Conservation (phyloP, 179 eudicot genomes). For the Camellia oleifera region DNA sequence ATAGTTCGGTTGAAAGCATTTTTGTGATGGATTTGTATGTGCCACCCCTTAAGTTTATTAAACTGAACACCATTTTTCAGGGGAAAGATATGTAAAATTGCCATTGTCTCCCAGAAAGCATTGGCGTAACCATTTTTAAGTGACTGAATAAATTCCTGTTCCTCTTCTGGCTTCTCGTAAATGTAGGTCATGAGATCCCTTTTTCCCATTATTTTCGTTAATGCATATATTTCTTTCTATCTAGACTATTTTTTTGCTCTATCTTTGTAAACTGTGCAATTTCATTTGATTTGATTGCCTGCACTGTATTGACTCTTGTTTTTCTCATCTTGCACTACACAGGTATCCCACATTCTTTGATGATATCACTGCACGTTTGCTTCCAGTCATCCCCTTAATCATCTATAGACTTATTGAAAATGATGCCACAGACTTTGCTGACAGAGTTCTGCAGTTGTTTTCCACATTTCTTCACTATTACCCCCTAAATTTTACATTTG, state of each 20-base stretch:
- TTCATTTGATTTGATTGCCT: background rate
- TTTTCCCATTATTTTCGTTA: background rate
- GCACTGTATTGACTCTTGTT: background rate
- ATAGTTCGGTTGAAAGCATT: background rate
- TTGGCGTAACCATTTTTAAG: background rate
- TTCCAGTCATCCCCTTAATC: constrained; percentile 92
- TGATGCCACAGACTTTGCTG: constrained; percentile 85
- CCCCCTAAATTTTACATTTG: constrained; percentile 92
- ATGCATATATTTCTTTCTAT: background rate
- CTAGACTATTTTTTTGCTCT: background rate
- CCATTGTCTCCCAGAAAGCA: background rate
- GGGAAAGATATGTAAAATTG: background rate
- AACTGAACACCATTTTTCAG: background rate
- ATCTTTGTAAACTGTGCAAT: background rate
- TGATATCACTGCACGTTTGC: constrained; percentile 86
- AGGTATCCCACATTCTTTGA: constrained; percentile 93
- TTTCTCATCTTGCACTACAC: constrained; percentile 25
- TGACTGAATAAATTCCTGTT: background rate
- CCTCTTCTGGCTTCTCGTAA: background rate
- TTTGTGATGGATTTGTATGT: background rate
- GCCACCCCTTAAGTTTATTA: background rate
- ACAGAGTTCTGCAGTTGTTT: constrained; percentile 71
- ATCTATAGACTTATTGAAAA: constrained; percentile 93
- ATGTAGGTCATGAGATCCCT: background rate
- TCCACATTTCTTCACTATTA: constrained; percentile 68